Base-by-base conservation (phyloP, 768 basidiomycete genomes). In the Tylopilus cervinicoccineus region DNA sequence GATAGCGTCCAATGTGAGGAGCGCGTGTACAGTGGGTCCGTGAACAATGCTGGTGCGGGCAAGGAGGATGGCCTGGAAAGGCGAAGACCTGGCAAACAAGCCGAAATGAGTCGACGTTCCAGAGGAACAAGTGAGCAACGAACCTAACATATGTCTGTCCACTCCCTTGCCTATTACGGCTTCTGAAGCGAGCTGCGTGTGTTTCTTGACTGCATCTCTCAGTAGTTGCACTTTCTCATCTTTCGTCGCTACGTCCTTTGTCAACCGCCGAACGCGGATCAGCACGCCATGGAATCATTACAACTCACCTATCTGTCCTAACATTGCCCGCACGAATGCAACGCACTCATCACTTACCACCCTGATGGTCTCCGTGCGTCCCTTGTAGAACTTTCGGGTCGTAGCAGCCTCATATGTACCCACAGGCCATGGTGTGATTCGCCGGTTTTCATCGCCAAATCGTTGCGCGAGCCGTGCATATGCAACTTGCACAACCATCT, bases 321-420 rank as follows among this genome's bases (percentile, higher is more conserved):
- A 77, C 88, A 93, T 93, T 48, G 80, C 81, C 42, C 58, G 64
- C n/a, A 81, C 83, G 77, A 86, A 97, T 12, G 76, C 78, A 58
- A 89, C 88, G 28, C 81, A 79, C 67, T 94, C 86, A 38, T 71
- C 72, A 12, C 80, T 84, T 13, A 92, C 85, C 42, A 91, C 84
- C 6, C 94, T 76, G 50, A 97, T 91, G n/a, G 90, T 85, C 70
- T 97, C 94, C 22, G 94, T 97, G 39, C 94, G 78, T 13, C 94
- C 94, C 61, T 93, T 88, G 68, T 78, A 77, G 68, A 88, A 96
- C 64, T 78, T 81, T 27, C 94, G 77, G n/a, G 92, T 93, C 52
- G 88, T 84, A 28, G 93, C 93, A 48, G 91, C 87, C 69, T 97
- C 94, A 63, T 97, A 97, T n/a, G 92, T 93, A 5, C 80, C 89